phyloP scores from a whole-genome alignment of 495 filamentous ascomycete genomes.

The Penicillium lividum region DNA sequence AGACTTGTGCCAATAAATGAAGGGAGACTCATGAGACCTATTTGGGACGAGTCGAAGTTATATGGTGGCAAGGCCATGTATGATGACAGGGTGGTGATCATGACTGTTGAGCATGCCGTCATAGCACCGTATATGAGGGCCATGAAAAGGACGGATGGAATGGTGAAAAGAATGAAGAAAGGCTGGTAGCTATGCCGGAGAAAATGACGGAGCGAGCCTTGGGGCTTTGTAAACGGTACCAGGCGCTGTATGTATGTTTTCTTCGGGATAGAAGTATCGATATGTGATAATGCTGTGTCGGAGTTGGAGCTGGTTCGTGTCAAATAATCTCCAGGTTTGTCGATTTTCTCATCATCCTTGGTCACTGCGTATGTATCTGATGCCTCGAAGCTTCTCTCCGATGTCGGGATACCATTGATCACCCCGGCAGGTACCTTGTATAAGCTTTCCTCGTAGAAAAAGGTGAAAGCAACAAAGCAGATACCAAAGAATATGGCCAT shows the following conservation, averaged over 20 bases:
- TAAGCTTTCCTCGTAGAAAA: slow-evolving; percentile 25
- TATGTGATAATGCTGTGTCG: slow-evolving; percentile 3
- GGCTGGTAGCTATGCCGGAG: slow-evolving; percentile 29
- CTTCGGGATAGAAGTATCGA: slow-evolving; percentile 22
- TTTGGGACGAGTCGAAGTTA: slow-evolving; percentile 35
- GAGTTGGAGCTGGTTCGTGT: background rate
- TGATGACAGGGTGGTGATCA: slow-evolving; percentile 30
- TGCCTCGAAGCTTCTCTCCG: slow-evolving; percentile 7
- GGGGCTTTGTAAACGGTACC: slow-evolving; percentile 18
- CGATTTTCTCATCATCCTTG: background rate
- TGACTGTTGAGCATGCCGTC: slow-evolving; percentile 33
- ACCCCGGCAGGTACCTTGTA: slow-evolving; percentile 3
- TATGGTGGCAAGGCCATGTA: slow-evolving; percentile 39
- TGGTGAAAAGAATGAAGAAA: slow-evolving; percentile 26
- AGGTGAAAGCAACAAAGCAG: slow-evolving; percentile 15
- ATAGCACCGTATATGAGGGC: slow-evolving; percentile 37
- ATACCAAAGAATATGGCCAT: slow-evolving; percentile 43
- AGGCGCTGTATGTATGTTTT: slow-evolving; percentile 22
- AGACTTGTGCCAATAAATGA: slow-evolving; percentile 36
- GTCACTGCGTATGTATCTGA: background rate
- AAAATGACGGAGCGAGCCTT: slow-evolving; percentile 19
- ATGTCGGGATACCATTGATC: background rate
- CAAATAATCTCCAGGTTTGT: background rate
- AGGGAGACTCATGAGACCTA: slow-evolving; percentile 39
- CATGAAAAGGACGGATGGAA: slow-evolving; percentile 37